These are phyloP conservation scores for Candida sp. DNA, from an alignment of 1,139 yeast genomes.

Conservation along the genomic window DNA sequence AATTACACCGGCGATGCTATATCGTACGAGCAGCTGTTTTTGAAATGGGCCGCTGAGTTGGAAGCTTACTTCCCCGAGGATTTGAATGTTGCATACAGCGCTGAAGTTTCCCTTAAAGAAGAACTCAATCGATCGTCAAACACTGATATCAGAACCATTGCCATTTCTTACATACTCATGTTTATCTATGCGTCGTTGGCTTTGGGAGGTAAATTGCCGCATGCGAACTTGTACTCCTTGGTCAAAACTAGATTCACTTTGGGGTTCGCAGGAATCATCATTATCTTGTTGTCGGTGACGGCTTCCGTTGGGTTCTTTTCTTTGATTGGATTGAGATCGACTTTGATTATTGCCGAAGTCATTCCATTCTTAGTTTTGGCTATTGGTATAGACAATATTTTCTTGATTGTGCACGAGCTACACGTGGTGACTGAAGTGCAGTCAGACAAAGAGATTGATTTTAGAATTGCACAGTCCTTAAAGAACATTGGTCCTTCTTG, in stretches of 20 bases:
- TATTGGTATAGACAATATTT: slow-evolving; percentile 93
- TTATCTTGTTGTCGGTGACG: slow-evolving; percentile 79
- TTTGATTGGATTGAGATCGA: slow-evolving; percentile 75
- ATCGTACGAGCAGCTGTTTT: slow-evolving; percentile 70
- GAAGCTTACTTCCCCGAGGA: slow-evolving; percentile 49
- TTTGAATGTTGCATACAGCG: slow-evolving; percentile 70
- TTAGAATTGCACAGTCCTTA: slow-evolving; percentile 65
- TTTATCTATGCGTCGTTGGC: slow-evolving; percentile 88
- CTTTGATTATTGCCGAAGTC: slow-evolving; percentile 94
- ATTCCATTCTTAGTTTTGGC: slow-evolving; percentile 96
- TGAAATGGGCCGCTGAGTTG: slow-evolving; percentile 54
- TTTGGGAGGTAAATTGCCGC: slow-evolving; percentile 60
- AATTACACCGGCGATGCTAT: slow-evolving; percentile 46
- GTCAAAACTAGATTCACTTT: slow-evolving; percentile 71
- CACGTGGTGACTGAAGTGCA: slow-evolving; percentile 50
- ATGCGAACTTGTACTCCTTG: slow-evolving; percentile 30
- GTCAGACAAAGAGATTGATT: slow-evolving; percentile 33
- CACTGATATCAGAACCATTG: slow-evolving; percentile 74
- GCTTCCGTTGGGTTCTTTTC: slow-evolving; percentile 88
- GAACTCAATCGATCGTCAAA: slow-evolving; percentile 84
- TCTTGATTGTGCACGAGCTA: slow-evolving; percentile 81
- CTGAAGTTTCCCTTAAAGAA: slow-evolving; percentile 82
- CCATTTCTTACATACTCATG: slow-evolving; percentile 85
- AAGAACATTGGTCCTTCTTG: slow-evolving; percentile 89
- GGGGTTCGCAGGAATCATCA: slow-evolving; percentile 81